Evolutionary conservation across 192 early-diverging fungal species (phyloP).

Genomic region (Backusella australiensis): DNA sequence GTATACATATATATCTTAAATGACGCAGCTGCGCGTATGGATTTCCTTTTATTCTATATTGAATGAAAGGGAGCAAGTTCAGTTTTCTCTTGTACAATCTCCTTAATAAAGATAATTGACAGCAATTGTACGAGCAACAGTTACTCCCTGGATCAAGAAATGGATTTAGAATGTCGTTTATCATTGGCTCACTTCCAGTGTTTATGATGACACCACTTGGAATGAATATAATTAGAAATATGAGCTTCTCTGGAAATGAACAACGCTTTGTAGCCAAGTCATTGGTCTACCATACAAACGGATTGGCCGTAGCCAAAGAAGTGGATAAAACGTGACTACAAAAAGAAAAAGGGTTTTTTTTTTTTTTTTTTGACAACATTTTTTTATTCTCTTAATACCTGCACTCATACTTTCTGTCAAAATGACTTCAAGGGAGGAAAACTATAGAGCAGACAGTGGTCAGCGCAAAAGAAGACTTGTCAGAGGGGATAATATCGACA

Average conservation of each 20-base stretch:
- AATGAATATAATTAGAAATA: too few relatives aligned
- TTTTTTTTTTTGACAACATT: too few relatives aligned
- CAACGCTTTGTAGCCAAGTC: too few relatives aligned
- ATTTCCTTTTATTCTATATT: background rate
- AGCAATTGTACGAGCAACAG: background rate
- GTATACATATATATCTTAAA: background rate
- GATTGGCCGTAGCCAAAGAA: too few relatives aligned
- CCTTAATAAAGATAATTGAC: background rate
- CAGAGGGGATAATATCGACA: background rate
- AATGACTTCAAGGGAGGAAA: background rate
- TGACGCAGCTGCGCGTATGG: background rate
- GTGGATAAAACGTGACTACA: too few relatives aligned
- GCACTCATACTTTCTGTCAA: background rate
- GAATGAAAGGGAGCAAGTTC: too few relatives aligned
- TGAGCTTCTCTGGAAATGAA: too few relatives aligned
- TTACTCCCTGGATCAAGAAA: background rate
- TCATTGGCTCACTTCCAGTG: background rate
- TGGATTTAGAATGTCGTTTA: background rate
- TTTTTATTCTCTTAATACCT: too few relatives aligned
- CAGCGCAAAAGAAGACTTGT: background rate
- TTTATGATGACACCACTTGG: too few relatives aligned
- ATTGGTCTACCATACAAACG: too few relatives aligned
- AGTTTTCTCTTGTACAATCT: background rate
- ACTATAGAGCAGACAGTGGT: background rate
- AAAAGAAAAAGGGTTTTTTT: background rate